These are phyloP conservation scores for Avicennia marina DNA, from an alignment of 257 asterid genomes.

Conservation along the genomic window DNA sequence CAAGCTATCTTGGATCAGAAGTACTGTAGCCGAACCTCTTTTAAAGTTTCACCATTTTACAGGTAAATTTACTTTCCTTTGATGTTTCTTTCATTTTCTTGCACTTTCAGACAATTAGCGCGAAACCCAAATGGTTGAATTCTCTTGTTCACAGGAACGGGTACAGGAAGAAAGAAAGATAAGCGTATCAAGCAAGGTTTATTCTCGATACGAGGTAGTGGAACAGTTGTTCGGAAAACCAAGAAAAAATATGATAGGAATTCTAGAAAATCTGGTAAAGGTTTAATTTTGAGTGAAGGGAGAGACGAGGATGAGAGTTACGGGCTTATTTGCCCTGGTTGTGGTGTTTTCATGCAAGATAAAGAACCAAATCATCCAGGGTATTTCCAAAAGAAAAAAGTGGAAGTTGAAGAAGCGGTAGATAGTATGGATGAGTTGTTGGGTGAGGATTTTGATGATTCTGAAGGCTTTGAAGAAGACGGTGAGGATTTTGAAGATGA, in stretches of 20 bases:
- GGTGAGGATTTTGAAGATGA: slow-evolving; percentile 44
- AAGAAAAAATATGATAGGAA: slow-evolving; percentile 28
- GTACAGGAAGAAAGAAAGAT: slow-evolving; percentile 22
- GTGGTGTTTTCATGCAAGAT: slow-evolving; percentile 95
- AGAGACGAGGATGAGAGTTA: slow-evolving; percentile 68
- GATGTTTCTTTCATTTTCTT: background rate
- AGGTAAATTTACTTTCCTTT: slow-evolving; percentile 33
- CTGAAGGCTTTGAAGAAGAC: slow-evolving; percentile 37
- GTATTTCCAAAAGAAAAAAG: slow-evolving; percentile 49
- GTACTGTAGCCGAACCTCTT: slow-evolving; percentile 17
- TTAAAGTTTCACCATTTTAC: slow-evolving; percentile 36
- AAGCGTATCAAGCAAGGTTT: slow-evolving; percentile 20
- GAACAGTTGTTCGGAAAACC: slow-evolving; percentile 34
- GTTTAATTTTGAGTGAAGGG: slow-evolving; percentile 72
- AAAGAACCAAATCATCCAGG: slow-evolving; percentile 79
- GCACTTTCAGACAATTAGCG: background rate
- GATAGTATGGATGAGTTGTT: slow-evolving; percentile 34
- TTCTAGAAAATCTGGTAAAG: slow-evolving; percentile 41
- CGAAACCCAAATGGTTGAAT: slow-evolving; percentile 16
- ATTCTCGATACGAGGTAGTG: slow-evolving; percentile 35
- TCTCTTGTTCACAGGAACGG: slow-evolving; percentile 30
- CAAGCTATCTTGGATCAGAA: slow-evolving; percentile 25
- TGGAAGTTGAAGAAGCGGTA: slow-evolving; percentile 20
- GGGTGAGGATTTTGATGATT: slow-evolving; percentile 39
- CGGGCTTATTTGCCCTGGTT: slow-evolving; percentile 83